Evolutionary conservation across 495 filamentous ascomycete species (phyloP), one percentile per base, ranked within the genome.

Genomic region (Cenococcum geophilum): DNA sequence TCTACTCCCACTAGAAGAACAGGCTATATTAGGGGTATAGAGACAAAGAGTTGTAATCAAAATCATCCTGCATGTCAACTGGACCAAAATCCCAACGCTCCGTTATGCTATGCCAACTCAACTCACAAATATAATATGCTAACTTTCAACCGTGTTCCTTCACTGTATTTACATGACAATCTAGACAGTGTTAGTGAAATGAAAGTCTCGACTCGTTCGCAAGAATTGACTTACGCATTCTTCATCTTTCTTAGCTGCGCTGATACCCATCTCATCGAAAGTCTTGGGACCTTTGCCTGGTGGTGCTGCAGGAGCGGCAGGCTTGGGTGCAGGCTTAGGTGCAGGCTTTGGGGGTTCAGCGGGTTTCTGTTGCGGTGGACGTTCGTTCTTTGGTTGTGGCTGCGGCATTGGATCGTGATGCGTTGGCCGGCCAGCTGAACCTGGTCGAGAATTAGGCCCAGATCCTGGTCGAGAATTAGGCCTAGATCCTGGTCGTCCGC

Each of bases 221-320:
- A 14, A 54, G 34, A 32, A 43, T 50, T 42, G n/a, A 60, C 92
- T 83, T 86, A 96, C 93, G 74, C 93, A 98, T 73, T 97, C 92
- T 63, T 80, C 81, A 36, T 95, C 88, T 61, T 87, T 80, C 72
- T 89, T 88, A 32, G 78, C 84, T 65, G 82, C 79, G 14, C 89
- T 88, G 64, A 98, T 90, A 56, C 92, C 92, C 93, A 98, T 98
- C 70, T 92, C 91, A 70, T 97, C 92, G 71, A 98, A 98, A 2
- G 93, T 98, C 72, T 95, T 89, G 4, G 93, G 93, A 10, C 95
- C 93, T 71, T 89, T 88, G 51, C 85, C 83, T 20, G 85, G 81
- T 25, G 79, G 80, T 56, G 60, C 48, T 35, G 66, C 57, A 32
- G 60, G 23, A 55, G 61, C 59, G 43, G 45, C 70, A 69, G 14